Conservation (phyloP, 2,329 filamentous ascomycete genomes). For the Hymenoscyphus salicellus region DNA sequence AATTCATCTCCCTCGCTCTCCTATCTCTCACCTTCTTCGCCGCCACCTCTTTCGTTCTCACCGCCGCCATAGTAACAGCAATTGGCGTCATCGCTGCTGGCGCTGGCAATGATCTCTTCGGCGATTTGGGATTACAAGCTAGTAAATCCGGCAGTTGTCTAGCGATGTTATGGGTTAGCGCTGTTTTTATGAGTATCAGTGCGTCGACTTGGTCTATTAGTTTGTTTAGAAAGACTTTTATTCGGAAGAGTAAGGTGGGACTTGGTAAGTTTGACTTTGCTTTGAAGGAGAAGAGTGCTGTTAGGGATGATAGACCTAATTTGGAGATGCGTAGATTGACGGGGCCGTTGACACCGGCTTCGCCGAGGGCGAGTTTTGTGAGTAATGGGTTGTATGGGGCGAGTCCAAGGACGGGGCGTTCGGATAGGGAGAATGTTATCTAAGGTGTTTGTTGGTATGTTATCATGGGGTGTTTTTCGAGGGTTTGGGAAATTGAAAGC, state of each 20-base stretch:
- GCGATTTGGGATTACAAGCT: conserved; percentile 17
- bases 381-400: no score
- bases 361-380: no score
- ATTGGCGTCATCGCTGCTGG: conserved; percentile 4
- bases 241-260: conserved; percentile 5
- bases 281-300: background rate
- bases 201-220: conserved; percentile 12
- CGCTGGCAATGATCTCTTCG: conserved; percentile 9
- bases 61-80: conserved; percentile 6
- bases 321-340: no score
- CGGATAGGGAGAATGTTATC: no score
- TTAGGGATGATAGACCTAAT: no score
- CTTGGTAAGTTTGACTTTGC: no score
- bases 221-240: conserved; percentile 15
- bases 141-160: conserved; percentile 3
- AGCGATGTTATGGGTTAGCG: conserved; percentile 17
- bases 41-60: background rate
- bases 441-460: no score
- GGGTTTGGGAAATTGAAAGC: no score
- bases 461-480: no score
- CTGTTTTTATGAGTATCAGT: conserved; percentile 14
- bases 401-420: no score
- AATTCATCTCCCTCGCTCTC: conserved; percentile 7
- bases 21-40: conserved; percentile 5
- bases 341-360: no score